These are phyloP conservation scores for Blastobotrys robertii DNA, from an alignment of 805 yeast genomes.

Conservation along the genomic window DNA sequence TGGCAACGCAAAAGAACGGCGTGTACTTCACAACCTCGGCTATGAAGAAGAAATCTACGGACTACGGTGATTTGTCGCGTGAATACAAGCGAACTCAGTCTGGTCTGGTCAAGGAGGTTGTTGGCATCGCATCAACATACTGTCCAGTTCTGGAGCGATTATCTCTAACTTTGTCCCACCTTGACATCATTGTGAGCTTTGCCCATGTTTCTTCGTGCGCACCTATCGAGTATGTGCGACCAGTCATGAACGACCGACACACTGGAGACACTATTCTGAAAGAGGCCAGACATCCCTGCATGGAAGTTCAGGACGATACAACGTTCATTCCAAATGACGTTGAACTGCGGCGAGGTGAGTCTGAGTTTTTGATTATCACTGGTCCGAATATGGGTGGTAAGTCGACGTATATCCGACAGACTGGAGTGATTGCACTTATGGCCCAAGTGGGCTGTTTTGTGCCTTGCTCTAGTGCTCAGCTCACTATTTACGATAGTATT, in stretches of 20 bases:
- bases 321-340: constrained; percentile 90
- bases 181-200: constrained; percentile 79
- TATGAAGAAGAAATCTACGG: constrained; percentile 49
- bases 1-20: constrained; percentile 92
- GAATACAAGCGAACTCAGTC: constrained; percentile 70
- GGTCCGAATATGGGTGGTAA: constrained; percentile 99
- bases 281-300: constrained; percentile 89
- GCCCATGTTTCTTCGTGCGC: constrained; percentile 80
- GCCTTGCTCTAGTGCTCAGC: constrained; percentile 69
- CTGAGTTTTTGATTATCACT: constrained; percentile 76
- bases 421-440: constrained; percentile 79
- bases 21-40: constrained; percentile 75
- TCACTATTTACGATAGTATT: constrained; percentile 81
- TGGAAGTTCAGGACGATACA: constrained; percentile 86
- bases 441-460: constrained; percentile 85
- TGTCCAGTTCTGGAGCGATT: constrained; percentile 66
- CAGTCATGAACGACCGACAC: constrained; percentile 52
- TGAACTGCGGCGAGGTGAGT: constrained; percentile 41
- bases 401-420: constrained; percentile 83
- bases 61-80: constrained; percentile 47
- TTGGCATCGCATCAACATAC: constrained; percentile 72
- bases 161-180: constrained; percentile 51
- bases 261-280: constrained; percentile 37
- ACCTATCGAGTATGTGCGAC: constrained; percentile 70
- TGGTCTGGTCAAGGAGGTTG: constrained; percentile 71